phyloP scores from a whole-genome alignment of 768 basidiomycete genomes.

The Pisolithus marmoratus region DNA sequence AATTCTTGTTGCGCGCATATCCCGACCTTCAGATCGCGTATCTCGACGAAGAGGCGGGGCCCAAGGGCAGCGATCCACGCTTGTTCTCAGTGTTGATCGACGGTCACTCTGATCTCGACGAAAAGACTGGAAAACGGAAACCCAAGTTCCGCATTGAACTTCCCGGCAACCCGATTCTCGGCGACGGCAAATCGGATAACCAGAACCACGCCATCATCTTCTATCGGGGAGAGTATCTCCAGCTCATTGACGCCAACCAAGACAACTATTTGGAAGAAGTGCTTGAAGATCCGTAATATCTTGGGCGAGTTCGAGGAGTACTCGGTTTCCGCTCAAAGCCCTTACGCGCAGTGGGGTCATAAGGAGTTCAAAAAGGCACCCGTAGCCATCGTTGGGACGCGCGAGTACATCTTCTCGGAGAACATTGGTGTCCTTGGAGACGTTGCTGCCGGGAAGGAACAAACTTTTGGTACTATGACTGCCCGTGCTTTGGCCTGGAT shows the following conservation, averaged over 20 bases:
- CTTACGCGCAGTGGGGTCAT: constrained; percentile 94
- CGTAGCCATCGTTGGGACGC: constrained; percentile 95
- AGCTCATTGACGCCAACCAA: constrained; percentile 99
- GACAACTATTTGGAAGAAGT: constrained; percentile 99
- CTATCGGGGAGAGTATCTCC: constrained; percentile 97
- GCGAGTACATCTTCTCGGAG: constrained; percentile 99
- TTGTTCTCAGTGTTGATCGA: constrained; percentile 94
- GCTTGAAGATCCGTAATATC: constrained; percentile 96
- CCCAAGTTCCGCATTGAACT: constrained; percentile 98
- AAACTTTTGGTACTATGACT: constrained; percentile 98
- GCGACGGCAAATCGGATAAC: constrained; percentile 99
- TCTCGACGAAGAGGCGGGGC: constrained; percentile 91
- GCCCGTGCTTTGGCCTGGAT: constrained; percentile 95
- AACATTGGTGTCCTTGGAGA: constrained; percentile 99
- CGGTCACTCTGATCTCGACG: constrained; percentile 93
- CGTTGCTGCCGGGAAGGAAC: constrained; percentile 98
- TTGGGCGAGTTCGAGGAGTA: constrained; percentile 98
- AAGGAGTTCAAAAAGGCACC: constrained; percentile 88
- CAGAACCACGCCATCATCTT: constrained; percentile 99
- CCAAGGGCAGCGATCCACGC: constrained; percentile 81
- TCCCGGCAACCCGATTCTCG: constrained; percentile 97
- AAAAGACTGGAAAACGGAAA: constrained; percentile 80
- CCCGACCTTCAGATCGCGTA: constrained; percentile 98
- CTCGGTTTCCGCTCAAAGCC: constrained; percentile 83
- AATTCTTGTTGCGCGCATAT: constrained; percentile 95